Evolutionary conservation across 305 asterid genomes (phyloP).

Genomic region (Fraxinus ornus): DNA sequence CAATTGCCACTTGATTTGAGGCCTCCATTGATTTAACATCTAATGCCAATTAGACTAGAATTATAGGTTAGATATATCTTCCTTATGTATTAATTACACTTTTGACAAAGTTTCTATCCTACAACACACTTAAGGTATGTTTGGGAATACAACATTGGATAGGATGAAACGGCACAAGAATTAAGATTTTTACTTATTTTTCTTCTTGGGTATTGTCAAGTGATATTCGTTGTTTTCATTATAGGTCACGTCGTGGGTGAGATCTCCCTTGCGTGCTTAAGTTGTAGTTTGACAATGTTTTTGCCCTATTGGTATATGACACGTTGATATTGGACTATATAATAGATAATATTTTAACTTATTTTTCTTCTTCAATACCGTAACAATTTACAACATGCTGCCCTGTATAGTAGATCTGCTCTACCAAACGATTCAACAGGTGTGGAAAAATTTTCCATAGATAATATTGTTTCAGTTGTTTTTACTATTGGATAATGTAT

Average conservation of each 20-base stretch:
- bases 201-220: not conserved
- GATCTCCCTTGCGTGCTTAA: not conserved
- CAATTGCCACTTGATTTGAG: not conserved
- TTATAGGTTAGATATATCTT: not conserved
- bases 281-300: not conserved
- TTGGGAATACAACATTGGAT: not conserved
- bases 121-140: not conserved
- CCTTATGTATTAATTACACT: not conserved
- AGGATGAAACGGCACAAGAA: not conserved
- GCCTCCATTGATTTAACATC: not conserved
- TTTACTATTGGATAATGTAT: not conserved
- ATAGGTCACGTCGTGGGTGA: not conserved
- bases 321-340: not conserved
- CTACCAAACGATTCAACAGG: not conserved
- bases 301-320: not conserved
- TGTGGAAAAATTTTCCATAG: not conserved
- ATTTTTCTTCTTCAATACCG: not conserved
- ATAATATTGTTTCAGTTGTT: not conserved
- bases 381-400: not conserved
- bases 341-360: not conserved
- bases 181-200: not conserved
- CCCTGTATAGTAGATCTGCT: not conserved
- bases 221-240: not conserved
- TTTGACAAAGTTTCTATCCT: not conserved
- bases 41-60: not conserved